Base-by-base conservation (phyloP, 345 rosid genomes). In the Hevea brasiliensis region DNA sequence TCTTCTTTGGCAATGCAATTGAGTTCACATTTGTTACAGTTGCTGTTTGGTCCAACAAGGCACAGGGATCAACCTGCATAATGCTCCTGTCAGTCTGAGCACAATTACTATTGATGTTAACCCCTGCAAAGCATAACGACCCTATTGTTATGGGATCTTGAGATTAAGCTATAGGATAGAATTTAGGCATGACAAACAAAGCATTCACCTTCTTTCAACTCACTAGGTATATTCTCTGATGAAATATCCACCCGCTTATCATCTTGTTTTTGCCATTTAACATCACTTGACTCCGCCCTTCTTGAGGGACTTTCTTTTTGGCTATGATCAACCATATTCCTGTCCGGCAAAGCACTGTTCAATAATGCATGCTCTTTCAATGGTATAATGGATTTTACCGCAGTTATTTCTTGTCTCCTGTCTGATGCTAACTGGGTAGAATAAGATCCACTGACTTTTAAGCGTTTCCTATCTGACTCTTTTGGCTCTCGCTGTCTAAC, bases 381-480 rank as follows among this genome's bases (percentile, higher is more conserved):
- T 5, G 72, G 76, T 64, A 71, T 26, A 50, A 18, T 57, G 41
- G 89, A 73, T 70, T 81, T 81, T 67, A 61, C 75, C 73, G 78
- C 51, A 47, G 76, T 74, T 69, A 67, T 60, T 65, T 74, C 81
- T 67, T 44, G 79, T 42, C 54, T 74, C 67, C 72, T 54, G 77
- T 77, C 85, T 13, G 81, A 42, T 71, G 70, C 74, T 71, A 61
- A 64, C 72, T 70, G 89, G 53, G 79, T 71, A 70, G 84, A 77
- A 83, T 62, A 81, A 35, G 79, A 73, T 60, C 66, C 86, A 62
- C 62, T 64, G 8, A 76, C 78, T 90, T 80, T 91, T 65, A 85
- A 54, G 65, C 90, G 93, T 81, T 95, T 95, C 74, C 80, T 89
- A 47, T 81, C 85, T n/a, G 87, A 94, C 82, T 82, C 91, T 70